Evolutionary conservation across 2,329 filamentous ascomycete species (phyloP).

Genomic region (Geosmithia morbida): DNA sequence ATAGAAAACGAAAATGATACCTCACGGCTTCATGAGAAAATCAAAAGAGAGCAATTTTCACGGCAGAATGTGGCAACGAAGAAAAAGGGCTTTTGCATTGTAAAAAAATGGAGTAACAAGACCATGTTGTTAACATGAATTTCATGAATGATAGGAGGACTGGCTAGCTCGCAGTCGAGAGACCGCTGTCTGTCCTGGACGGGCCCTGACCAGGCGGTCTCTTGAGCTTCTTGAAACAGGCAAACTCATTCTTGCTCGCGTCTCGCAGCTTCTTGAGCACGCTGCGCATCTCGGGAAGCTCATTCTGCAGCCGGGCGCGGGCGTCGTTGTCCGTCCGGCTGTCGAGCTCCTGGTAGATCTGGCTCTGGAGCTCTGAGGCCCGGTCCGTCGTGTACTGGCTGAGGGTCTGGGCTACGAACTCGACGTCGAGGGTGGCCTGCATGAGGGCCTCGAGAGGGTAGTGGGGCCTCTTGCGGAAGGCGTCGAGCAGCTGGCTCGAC

Average conservation of each 20-base stretch:
- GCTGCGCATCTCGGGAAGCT: conserved; percentile 78
- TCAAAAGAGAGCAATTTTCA: too few relatives aligned
- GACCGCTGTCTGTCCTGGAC: conserved; percentile 16
- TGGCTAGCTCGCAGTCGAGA: conserved; percentile 2
- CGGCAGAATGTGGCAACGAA: too few relatives aligned
- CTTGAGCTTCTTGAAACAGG: conserved; percentile 61
- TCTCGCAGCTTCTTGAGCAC: conserved; percentile 76
- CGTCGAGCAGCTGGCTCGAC: conserved; percentile 64
- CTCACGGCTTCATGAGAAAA: too few relatives aligned
- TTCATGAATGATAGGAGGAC: neutral
- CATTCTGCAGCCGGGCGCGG: conserved; percentile 63
- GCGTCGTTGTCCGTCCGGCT: conserved; percentile 79
- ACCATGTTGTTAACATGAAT: neutral
- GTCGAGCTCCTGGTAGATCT: conserved; percentile 88
- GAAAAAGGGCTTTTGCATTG: too few relatives aligned
- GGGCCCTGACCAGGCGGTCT: conserved; percentile 16
- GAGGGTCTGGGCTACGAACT: conserved; percentile 91
- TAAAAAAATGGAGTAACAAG: too few relatives aligned
- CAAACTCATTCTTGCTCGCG: conserved; percentile 71
- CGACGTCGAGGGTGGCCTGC: conserved; percentile 94
- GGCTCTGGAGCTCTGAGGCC: conserved; percentile 67
- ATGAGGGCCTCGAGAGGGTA: conserved; percentile 76
- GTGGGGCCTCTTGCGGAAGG: conserved; percentile 52
- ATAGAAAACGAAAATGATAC: neutral
- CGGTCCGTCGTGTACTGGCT: conserved; percentile 77